Evolutionary conservation across 1,284 basidiomycete genomes (phyloP).

Genomic region (Pascua guehoae): DNA sequence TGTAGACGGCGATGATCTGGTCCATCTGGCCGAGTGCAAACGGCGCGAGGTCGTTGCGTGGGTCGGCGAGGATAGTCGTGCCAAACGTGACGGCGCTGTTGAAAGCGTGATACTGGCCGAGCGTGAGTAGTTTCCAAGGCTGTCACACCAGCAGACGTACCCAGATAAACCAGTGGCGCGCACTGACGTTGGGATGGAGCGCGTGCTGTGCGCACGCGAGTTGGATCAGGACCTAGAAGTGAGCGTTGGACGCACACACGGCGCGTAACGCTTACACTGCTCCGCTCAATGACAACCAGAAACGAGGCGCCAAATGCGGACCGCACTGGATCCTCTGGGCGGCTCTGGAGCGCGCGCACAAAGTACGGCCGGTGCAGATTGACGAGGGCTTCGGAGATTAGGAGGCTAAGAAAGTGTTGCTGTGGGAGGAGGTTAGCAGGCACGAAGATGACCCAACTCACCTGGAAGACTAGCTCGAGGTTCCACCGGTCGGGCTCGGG

Average conservation of each 20-base stretch:
- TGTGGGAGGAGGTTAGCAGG: not conserved
- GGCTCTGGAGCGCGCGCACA: constrained; percentile 30
- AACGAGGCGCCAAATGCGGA: constrained; percentile 28
- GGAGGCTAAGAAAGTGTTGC: constrained; percentile 31
- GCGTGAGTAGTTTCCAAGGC: not conserved
- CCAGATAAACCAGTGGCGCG: constrained; percentile 26
- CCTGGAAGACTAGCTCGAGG: constrained; percentile 25
- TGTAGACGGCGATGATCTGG: constrained; percentile 24
- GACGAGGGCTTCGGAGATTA: constrained; percentile 28
- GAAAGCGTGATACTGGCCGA: constrained; percentile 27
- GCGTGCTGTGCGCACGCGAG: constrained; percentile 26
- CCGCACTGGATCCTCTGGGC: constrained; percentile 26
- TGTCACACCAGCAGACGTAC: too few species aligned
- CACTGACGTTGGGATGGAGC: constrained; percentile 23
- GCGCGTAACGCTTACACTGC: constrained; percentile 20
- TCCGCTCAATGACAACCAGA: constrained; percentile 31
- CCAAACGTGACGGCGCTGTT: constrained; percentile 33
- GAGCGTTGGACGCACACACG: not conserved
- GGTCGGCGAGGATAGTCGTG: constrained; percentile 27
- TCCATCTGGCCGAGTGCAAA: constrained; percentile 28
- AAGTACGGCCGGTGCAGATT: constrained; percentile 36
- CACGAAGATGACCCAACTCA: constrained; percentile 9
- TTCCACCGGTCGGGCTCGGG: constrained; percentile 23
- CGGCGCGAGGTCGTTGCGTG: constrained; percentile 22
- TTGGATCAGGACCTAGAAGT: constrained; percentile 25